These are phyloP conservation scores for Pythium chondricola DNA, from an alignment of 352 stramenopile species.

Conservation along the genomic window DNA sequence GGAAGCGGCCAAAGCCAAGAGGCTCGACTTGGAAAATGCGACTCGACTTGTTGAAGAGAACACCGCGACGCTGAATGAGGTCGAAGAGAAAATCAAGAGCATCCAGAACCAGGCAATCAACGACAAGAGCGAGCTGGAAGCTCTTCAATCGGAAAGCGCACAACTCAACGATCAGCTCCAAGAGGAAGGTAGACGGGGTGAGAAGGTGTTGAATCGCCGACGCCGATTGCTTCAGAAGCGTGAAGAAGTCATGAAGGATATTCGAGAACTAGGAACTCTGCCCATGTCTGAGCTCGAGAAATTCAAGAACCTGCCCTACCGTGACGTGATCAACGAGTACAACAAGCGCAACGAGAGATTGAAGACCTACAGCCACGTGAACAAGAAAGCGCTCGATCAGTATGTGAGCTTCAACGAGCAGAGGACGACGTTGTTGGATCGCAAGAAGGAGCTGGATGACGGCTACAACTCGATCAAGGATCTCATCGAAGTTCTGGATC, in stretches of 20 bases:
- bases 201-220: slow-evolving; percentile 81
- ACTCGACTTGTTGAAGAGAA: slow-evolving; percentile 65
- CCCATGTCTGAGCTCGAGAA: slow-evolving; percentile 91
- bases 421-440: slow-evolving; percentile 83
- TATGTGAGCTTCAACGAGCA: slow-evolving; percentile 98
- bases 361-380: slow-evolving; percentile 98
- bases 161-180: slow-evolving; percentile 80
- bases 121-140: slow-evolving; percentile 40
- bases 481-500: slow-evolving; percentile 89
- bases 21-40: slow-evolving; percentile 86
- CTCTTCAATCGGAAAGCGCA: slow-evolving; percentile 50
- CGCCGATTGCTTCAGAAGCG: slow-evolving; percentile 81
- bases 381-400: slow-evolving; percentile 99
- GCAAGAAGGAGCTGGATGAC: slow-evolving; percentile 95
- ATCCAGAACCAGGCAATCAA: slow-evolving; percentile 46
- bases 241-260: slow-evolving; percentile 94
- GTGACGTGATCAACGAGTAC: slow-evolving; percentile 92
- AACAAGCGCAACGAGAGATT: slow-evolving; percentile 94
- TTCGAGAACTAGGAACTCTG: slow-evolving; percentile 96
- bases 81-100: slow-evolving; percentile 49
- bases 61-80: slow-evolving; percentile 41
- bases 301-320: slow-evolving; percentile 84
- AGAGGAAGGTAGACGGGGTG: slow-evolving; percentile 64
- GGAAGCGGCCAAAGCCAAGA: slow-evolving; percentile 80
- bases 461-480: slow-evolving; percentile 88